Conservation (phyloP, 306 rosid species). For the Rosa persica region DNA sequence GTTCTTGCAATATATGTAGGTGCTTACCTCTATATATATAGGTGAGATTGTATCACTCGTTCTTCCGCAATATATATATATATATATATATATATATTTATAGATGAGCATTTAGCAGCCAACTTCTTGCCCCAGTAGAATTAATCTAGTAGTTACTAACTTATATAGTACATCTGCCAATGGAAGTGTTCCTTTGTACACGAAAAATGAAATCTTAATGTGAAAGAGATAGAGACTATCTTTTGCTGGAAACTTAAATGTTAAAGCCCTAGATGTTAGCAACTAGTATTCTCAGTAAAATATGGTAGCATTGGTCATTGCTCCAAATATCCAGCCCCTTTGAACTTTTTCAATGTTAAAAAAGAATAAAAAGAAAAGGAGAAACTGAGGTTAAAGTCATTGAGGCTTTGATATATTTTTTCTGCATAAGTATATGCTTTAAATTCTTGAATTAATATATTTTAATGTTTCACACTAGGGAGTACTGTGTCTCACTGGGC, state of each 20-base stretch:
- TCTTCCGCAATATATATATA: too few species aligned
- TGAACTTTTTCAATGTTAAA: not conserved
- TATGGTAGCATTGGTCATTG: not conserved
- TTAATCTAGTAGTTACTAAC: not conserved
- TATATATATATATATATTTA: too few species aligned
- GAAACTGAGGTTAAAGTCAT: not conserved
- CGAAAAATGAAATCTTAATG: not conserved
- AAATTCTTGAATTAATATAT: not conserved
- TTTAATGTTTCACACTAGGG: constrained; percentile 42
- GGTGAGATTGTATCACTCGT: too few species aligned
- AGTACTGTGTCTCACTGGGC: constrained; percentile 89
- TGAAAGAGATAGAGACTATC: not conserved
- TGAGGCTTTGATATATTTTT: not conserved
- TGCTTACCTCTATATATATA: too few species aligned
- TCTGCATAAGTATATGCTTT: not conserved
- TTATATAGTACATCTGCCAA: not conserved
- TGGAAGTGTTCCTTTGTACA: not conserved
- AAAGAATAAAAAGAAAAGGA: not conserved
- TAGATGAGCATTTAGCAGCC: too few species aligned
- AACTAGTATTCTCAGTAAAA: not conserved
- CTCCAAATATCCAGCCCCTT: not conserved
- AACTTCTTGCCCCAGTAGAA: too few species aligned
- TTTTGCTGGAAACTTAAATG: not conserved
- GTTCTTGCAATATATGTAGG: too few species aligned
- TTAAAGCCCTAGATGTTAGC: not conserved